These are phyloP conservation scores for Botrytis deweyae DNA, from an alignment of 2,329 filamentous ascomycete genomes.

Conservation along the genomic window DNA sequence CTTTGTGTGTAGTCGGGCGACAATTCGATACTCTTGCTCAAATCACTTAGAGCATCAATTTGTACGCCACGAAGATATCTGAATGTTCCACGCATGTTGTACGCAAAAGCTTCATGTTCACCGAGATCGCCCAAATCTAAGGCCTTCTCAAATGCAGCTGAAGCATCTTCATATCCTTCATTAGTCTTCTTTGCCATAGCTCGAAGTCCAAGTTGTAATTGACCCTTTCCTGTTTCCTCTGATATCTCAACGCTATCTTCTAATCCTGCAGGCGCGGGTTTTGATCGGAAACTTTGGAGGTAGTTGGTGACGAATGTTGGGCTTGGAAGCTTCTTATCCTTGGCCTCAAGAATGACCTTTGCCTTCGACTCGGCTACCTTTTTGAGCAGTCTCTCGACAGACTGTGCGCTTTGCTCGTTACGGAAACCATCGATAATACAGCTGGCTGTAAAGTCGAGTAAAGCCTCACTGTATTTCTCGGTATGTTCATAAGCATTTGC, in stretches of 20 bases:
- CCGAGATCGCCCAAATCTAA: constrained; percentile 77
- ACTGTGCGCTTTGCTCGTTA: constrained; percentile 83
- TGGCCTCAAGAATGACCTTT: constrained; percentile 78
- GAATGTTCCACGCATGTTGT: constrained; percentile 97
- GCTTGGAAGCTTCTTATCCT: constrained; percentile 83
- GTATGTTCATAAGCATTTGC: constrained; percentile 96
- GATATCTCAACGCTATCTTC: constrained; percentile 77
- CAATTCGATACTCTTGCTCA: constrained; percentile 90
- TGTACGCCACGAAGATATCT: constrained; percentile 89
- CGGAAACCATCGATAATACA: constrained; percentile 98
- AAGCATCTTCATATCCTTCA: constrained; percentile 88
- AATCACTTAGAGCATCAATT: constrained; percentile 74
- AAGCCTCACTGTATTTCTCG: constrained; percentile 85
- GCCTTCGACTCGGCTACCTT: constrained; percentile 95
- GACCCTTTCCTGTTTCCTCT: constrained; percentile 77
- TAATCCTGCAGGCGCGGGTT: constrained; percentile 74
- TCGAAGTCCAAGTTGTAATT: constrained; percentile 79
- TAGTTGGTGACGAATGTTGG: constrained; percentile 98
- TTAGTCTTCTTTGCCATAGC: constrained; percentile 83
- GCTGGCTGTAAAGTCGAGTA: constrained; percentile 96
- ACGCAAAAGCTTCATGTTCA: constrained; percentile 83
- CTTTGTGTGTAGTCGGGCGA: constrained; percentile 88
- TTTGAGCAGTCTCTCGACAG: constrained; percentile 91
- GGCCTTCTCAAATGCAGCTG: constrained; percentile 82
- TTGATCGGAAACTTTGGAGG: constrained; percentile 92